phyloP scores from a whole-genome alignment of 768 basidiomycete genomes.

The Naganishia kalamii region DNA sequence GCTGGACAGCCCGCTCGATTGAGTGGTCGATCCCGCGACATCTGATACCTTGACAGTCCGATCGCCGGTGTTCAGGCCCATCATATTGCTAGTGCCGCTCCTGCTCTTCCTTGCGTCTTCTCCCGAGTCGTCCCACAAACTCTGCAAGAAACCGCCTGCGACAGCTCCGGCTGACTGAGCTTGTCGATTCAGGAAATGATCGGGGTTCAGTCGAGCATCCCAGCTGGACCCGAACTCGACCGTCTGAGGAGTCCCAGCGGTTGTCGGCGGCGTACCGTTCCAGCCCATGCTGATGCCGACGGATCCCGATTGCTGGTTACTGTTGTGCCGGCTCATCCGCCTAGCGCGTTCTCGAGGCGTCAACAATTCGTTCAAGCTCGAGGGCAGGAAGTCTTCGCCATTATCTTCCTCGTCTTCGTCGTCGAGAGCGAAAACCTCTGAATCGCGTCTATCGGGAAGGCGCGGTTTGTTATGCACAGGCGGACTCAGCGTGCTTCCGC shows the following conservation, averaged over 20 bases:
- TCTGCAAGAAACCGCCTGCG: slow-evolving; percentile 37
- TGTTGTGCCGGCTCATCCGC: slow-evolving; percentile 53
- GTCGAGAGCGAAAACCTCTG: slow-evolving; percentile 48
- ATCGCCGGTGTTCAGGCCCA: background rate
- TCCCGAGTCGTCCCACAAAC: slow-evolving; percentile 64
- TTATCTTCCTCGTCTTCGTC: slow-evolving; percentile 56
- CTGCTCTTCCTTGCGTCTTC: slow-evolving; percentile 30
- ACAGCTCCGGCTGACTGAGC: slow-evolving; percentile 44
- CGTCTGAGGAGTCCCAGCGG: background rate
- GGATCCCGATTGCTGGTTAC: slow-evolving; percentile 28
- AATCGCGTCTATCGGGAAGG: slow-evolving; percentile 19
- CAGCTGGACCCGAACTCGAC: slow-evolving; percentile 13
- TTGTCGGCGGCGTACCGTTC: slow-evolving; percentile 4
- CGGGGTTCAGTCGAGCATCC: slow-evolving; percentile 22
- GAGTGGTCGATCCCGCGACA: slow-evolving; percentile 1
- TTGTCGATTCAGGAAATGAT: slow-evolving; percentile 30
- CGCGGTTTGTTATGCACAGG: slow-evolving; percentile 22
- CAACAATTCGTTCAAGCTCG: slow-evolving; percentile 77
- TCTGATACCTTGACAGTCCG: background rate
- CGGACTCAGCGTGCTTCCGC: slow-evolving; percentile 7
- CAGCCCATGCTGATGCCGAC: slow-evolving; percentile 19
- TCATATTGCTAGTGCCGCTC: background rate
- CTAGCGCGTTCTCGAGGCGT: slow-evolving; percentile 80
- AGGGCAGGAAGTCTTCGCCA: slow-evolving; percentile 69
- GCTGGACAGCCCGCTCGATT: slow-evolving; percentile 18